A percentile compares a stretch with the other conserved stretches of the same genome.
Conservation (phyloP, 2,329 filamentous ascomycete genomes). For the Arthroderma sp. region DNA sequence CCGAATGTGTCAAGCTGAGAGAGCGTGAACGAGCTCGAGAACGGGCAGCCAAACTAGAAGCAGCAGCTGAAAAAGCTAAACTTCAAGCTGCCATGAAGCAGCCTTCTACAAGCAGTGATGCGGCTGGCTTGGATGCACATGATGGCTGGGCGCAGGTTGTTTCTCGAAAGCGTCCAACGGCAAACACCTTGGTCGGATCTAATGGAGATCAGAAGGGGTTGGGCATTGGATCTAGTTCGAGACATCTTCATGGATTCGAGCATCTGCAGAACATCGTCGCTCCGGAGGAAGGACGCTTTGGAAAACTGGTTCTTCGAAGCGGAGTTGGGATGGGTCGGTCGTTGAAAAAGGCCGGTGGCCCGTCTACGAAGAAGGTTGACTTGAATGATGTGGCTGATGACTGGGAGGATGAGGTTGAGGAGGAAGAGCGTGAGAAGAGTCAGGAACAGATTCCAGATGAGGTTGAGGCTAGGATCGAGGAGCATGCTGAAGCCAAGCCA, state of each 20-base stretch:
- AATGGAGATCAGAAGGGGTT: constrained; percentile 15
- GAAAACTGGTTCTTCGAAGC: constrained; percentile 12
- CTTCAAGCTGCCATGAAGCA: constrained; percentile 10
- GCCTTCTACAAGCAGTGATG: constrained; percentile 21
- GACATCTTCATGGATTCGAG: constrained; percentile 16
- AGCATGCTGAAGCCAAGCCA: no score
- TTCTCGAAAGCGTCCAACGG: constrained; percentile 18
- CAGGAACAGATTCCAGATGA: not conserved
- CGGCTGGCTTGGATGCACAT: constrained; percentile 14
- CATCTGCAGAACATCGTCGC: constrained; percentile 10
- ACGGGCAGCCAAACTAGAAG: constrained; percentile 24
- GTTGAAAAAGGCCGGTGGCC: constrained; percentile 12
- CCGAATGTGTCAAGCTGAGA: constrained; percentile 27
- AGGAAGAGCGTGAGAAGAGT: constrained; percentile 23
- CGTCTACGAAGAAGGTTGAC: constrained; percentile 18
- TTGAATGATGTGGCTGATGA: constrained; percentile 28
- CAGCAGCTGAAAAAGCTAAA: constrained; percentile 15
- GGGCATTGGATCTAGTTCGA: not conserved
- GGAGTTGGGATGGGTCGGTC: constrained; percentile 9
- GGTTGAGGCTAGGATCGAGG: no score
- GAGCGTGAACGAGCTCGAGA: constrained; percentile 31
- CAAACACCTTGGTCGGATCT: constrained; percentile 11
- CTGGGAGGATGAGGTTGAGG: constrained; percentile 35
- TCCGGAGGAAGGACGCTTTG: constrained; percentile 5
- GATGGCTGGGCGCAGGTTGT: constrained; percentile 31